Evolutionary conservation across 305 asterid genomes (phyloP), one percentile per base, ranked within the genome.

Genomic region (Fraxinus albicans): DNA sequence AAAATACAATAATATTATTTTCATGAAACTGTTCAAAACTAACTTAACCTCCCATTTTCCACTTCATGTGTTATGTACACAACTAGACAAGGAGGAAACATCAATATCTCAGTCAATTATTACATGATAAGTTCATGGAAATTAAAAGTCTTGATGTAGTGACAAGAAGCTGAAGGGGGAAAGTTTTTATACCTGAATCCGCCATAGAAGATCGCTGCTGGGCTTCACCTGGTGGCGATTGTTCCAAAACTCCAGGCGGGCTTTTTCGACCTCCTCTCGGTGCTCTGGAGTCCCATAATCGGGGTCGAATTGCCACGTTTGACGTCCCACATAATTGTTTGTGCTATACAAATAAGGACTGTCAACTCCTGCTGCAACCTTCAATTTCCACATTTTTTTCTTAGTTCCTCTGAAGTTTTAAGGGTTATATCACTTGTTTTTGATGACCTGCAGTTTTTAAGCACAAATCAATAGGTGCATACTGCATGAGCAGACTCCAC

Each of bases 281-380:
- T 86, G 91, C 86, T 92, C 91, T 72, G 87, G 85, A 0, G 90
- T 86, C 36, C 92, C 94, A 19, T 80, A 78, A 29, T 84, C 40
- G 9, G 88, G 89, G 50, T 92, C 93, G 80, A 91, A 91, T 21
- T 89, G 91, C 94, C 94, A 92, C 0, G 73, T 91, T 63, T 92
- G 96, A 6, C 96, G 40, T 3, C 96, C 96, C 29, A 91, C 91
- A 31, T 90, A 92, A 76, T 90, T 88, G 86, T 92, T 92, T 77
- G 93, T 92, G 84, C 94, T 92, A 42, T 87, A 87, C 36, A 92
- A 90, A 78, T 90, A 83, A 36, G 93, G 91, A 3, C 91, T 81
- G 70, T 91, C 84, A 40, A 77, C 90, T 10, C 97, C 94, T 83
- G 86, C 79, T 4, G 92, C 94, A 73, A 85, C 85, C 83, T 86